These are phyloP conservation scores for Lunasporangiospora selenospora DNA, from an alignment of 192 early-diverging fungal species.

Conservation along the genomic window DNA sequence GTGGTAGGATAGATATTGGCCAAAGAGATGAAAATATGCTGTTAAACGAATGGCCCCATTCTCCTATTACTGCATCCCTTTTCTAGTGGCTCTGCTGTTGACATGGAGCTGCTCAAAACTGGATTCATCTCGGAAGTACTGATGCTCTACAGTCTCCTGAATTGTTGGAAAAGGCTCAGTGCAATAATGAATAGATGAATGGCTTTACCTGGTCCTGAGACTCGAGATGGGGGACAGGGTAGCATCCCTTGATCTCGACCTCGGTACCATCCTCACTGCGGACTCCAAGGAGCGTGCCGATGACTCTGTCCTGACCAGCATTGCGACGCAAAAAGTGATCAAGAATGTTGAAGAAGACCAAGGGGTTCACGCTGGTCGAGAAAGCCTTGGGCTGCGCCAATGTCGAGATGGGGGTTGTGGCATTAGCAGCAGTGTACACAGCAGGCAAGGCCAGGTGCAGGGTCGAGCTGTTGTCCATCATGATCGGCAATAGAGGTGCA, in stretches of 20 bases:
- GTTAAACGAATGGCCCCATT: too few relatives aligned
- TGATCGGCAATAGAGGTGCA: too few relatives aligned
- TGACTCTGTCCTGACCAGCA: conserved; percentile 81
- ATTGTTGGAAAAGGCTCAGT: background rate
- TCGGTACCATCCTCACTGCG: conserved; percentile 87
- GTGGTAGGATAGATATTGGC: too few relatives aligned
- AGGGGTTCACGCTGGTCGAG: conserved; percentile 71
- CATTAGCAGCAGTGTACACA: conserved; percentile 42
- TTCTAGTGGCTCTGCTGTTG: background rate
- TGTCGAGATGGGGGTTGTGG: conserved; percentile 24
- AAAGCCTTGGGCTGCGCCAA: conserved; percentile 58
- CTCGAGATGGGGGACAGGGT: conserved; percentile 83
- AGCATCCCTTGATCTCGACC: conserved; percentile 90
- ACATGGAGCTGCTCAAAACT: background rate
- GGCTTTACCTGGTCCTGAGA: conserved; percentile 66
- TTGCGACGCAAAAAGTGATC: conserved; percentile 91
- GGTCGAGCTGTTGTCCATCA: conserved; percentile 47
- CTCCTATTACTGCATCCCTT: background rate
- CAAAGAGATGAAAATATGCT: background rate
- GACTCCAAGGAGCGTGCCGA: conserved; percentile 91
- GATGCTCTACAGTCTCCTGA: background rate
- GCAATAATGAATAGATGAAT: background rate
- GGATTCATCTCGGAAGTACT: background rate
- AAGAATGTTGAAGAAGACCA: conserved; percentile 91
- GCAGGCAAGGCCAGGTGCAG: conserved; percentile 47